A percentile compares a stretch with the other conserved stretches of the same genome.
phyloP scores from a whole-genome alignment of 768 basidiomycete genomes.

The Podaxis sp. region DNA sequence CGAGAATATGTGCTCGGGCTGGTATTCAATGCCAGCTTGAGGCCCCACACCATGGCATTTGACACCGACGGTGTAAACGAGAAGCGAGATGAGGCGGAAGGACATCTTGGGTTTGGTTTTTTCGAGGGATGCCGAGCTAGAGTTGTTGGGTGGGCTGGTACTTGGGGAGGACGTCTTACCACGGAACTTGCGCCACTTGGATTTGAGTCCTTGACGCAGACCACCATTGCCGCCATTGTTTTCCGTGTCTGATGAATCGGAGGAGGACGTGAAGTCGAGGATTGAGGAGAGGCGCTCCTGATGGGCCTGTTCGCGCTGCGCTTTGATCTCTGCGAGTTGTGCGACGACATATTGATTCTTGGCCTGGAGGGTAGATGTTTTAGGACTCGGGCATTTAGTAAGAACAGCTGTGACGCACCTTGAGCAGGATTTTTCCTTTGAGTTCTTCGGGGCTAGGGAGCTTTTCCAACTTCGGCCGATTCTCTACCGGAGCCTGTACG shows the following conservation, averaged over 20 bases:
- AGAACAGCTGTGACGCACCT: constrained; percentile 45
- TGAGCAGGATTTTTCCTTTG: constrained; percentile 77
- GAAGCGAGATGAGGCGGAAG: constrained; percentile 62
- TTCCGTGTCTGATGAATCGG: constrained; percentile 15
- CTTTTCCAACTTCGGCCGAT: constrained; percentile 41
- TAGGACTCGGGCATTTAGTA: background rate
- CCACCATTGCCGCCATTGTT: constrained; percentile 9
- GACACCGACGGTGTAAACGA: constrained; percentile 95
- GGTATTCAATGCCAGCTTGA: constrained; percentile 67
- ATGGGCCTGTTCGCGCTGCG: constrained; percentile 62
- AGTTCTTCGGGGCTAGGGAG: constrained; percentile 88
- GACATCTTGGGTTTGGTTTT: constrained; percentile 71
- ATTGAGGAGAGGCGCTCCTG: constrained; percentile 38
- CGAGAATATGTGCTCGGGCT: constrained; percentile 88
- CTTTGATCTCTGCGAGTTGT: constrained; percentile 69
- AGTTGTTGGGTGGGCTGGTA: constrained; percentile 18
- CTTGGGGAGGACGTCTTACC: constrained; percentile 12
- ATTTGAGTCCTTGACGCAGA: constrained; percentile 23
- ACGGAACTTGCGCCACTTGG: constrained; percentile 28
- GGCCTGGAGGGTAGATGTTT: constrained; percentile 38
- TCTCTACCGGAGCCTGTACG: constrained; percentile 41
- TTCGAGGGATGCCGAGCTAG: background rate
- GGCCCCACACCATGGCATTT: constrained; percentile 91
- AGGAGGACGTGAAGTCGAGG: constrained; percentile 17
- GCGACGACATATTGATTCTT: constrained; percentile 82